Conservation (phyloP, 2,329 filamentous ascomycete genomes). For the Fusarium xylarioides region DNA sequence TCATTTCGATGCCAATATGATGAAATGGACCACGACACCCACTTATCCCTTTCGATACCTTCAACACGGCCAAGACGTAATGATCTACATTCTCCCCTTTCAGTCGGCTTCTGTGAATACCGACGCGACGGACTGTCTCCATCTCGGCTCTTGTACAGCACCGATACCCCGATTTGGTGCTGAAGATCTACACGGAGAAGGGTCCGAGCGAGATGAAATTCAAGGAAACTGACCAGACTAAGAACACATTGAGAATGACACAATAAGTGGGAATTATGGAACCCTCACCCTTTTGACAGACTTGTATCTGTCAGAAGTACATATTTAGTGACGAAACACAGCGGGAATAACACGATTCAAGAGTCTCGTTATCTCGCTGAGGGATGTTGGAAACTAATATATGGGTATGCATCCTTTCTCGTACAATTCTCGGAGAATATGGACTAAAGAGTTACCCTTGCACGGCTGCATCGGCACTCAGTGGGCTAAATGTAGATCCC, state of each 20-base stretch:
- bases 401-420: background rate
- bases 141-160: background rate
- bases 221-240: background rate
- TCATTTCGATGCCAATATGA: background rate
- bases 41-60: background rate
- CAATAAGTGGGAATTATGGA: background rate
- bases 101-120: background rate
- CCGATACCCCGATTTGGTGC: background rate
- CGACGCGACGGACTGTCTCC: rapidly evolving
- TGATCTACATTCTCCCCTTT: background rate
- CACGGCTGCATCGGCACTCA: background rate
- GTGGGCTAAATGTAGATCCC: background rate
- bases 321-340: background rate
- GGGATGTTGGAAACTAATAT: background rate
- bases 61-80: background rate
- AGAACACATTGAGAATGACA: background rate
- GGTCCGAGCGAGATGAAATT: background rate
- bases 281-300: rapidly evolving
- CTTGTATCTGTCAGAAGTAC: no score
- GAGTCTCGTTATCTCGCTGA: rapidly evolving
- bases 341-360: background rate
- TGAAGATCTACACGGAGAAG: background rate
- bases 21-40: background rate
- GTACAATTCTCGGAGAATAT: background rate
- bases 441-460: background rate